Evolutionary conservation across 176 grass and related monocot species (phyloP), one percentile per base, ranked within the genome.

Genomic region (Zoysia pacifica): DNA sequence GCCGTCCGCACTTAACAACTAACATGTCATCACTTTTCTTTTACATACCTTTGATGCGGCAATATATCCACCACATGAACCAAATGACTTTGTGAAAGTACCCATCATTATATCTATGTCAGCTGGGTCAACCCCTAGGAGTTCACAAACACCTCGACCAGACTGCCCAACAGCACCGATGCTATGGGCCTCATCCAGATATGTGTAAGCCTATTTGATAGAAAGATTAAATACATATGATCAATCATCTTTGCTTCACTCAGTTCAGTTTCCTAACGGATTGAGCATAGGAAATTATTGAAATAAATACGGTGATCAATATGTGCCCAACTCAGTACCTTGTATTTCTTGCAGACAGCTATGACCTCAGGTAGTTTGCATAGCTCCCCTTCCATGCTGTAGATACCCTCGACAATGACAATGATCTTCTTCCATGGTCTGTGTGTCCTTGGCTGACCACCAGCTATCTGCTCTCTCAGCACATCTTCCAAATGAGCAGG

Each of bases 81-180:
- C 91, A 81, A 91, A 93, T 20, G 91, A 91, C 67, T 97, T 93
- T 35, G 91, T 93, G 70, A 91, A 97, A 62, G 86, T 97, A 63
- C 94, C 94, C 94, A 97, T 97, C 94, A 93, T 93, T 63, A 93
- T 93, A 82, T 97, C 89, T 9, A 97, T 82, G 65, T 97, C 88
- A 86, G 78, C 79, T 72, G 88, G 84, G 63, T 93, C 89, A 48
- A 97, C 93, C 52, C 90, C 93, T 48, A 97, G 80, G 53, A 97
- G 88, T 73, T 97, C 93, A 66, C 93, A 97, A 72, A 97, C 89
- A 20, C 94, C 91, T 28, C 86, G 80, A 9, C 91, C 94, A 70
- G 94, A 91, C 81, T 97, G 83, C 44, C 94, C 94, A 62, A 97
- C 73, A 15, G 84, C 94, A 45, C 91, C 91, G n/a, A 97, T 91